Percentiles rank a stretch among this genome's conserved stretches.
Conservation (phyloP, 345 rosid species). For the Mallotus nudiflorus region DNA sequence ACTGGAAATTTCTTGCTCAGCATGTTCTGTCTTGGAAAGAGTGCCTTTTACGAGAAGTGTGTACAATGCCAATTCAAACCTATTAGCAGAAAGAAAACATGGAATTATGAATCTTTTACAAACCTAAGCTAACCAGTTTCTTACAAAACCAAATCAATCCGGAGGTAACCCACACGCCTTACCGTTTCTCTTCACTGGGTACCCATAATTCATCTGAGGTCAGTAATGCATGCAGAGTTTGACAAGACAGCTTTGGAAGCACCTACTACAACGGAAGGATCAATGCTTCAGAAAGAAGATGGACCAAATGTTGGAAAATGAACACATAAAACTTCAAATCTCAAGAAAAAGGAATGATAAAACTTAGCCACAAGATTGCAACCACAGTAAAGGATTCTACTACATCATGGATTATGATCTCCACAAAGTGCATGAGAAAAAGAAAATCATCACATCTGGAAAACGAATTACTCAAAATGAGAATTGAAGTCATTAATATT, state of each 20-base stretch:
- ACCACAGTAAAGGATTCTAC: background rate
- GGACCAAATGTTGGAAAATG: constrained; percentile 8
- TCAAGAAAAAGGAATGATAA: background rate
- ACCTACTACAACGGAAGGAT: constrained; percentile 47
- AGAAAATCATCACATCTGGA: background rate
- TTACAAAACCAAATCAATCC: constrained; percentile 12
- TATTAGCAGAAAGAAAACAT: constrained; percentile 35
- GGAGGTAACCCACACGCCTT: constrained; percentile 27
- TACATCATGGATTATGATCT: background rate
- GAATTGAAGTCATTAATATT: background rate
- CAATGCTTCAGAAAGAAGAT: constrained; percentile 14
- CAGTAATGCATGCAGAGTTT: constrained; percentile 85
- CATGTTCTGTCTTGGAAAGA: constrained; percentile 49
- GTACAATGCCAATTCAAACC: constrained; percentile 87
- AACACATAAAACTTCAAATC: constrained; percentile 7
- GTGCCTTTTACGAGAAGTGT: constrained; percentile 73
- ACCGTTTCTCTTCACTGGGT: constrained; percentile 92
- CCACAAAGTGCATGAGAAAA: background rate
- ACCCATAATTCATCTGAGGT: constrained; percentile 96
- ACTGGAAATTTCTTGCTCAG: constrained; percentile 53
- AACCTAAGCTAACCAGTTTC: constrained; percentile 19
- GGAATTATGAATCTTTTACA: constrained; percentile 22
- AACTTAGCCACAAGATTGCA: constrained; percentile 6
- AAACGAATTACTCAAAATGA: background rate
- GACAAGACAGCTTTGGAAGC: constrained; percentile 89